Base-by-base conservation (phyloP, 2,329 filamentous ascomycete species). In the Thielaviopsis musarum region DNA sequence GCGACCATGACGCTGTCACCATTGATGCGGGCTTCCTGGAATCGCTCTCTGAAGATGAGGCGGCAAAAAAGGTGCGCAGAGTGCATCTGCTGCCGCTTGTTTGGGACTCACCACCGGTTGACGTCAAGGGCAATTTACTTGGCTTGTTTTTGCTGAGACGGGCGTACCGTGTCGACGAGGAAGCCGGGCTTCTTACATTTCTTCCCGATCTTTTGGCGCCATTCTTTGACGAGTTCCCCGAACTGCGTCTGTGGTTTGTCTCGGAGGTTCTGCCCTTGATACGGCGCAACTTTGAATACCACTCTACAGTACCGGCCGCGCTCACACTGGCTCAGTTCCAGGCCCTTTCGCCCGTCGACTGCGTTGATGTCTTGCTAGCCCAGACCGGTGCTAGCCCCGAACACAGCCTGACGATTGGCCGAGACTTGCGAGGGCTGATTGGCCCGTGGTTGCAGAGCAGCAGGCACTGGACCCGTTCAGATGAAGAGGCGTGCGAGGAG, bases 151-250 rank as follows among this genome's bases (percentile, higher is more conserved):
- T 91, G 5, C 75, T 88, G 55, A 79, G 82, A 63, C 79, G 87
- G 61, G 77, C 85, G 5, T 78, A 85, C 65, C 78, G 78, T 45
- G 82, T 91, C 63, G 86, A 91, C 66, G 72, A 80, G 57, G 80
- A 87, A 67, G 84, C 85, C 1, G 87, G 87, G n/a, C 71, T 89
- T 62, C 73, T 91, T 21, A 74, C 77, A n/a, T 77, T 86, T 64
- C 68, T 90, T 1, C 82, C 84, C 0, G 74, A 77, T n/a, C 74
- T 91, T 30, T 72, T 90, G 19, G 72, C 76, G 22, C 86, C 87
- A 0, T 91, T 90, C 67, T 72, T 89, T 17, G 72, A 79, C 55
- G 75, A 79, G 61, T 78, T 79, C 45, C 74, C 80, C 9, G 79
- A 75, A 60, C 73, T 91, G 45, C 77, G 81, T 56, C 79, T 75